Base-by-base conservation (phyloP, 208 protist genomes). In the Trypanosoma platydactyli region DNA sequence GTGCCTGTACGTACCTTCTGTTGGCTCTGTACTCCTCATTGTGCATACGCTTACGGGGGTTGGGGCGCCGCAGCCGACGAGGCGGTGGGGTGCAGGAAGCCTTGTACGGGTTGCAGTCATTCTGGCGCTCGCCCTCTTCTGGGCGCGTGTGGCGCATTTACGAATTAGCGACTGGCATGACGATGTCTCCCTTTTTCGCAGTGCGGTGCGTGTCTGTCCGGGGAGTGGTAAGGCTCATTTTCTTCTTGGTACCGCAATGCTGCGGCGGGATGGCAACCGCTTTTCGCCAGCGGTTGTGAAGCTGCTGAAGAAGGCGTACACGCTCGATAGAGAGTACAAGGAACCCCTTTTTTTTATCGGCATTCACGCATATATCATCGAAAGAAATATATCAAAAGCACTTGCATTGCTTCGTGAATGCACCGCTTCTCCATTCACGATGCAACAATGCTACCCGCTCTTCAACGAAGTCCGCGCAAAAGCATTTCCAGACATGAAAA, bases 1-100 rank as follows among this genome's bases (percentile, higher is more conserved):
- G 29, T 89, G 88, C 41, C 77, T 97, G 24, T 97, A 97, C 66
- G 59, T 89, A 6, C 89, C 93, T 0, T 94, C 89, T 13, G 62
- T 91, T 46, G 84, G 83, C 9, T 70, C 68, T 27, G 86, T 70
- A 15, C 53, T 91, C 15, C 41, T 86, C 15, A 41, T 85, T 18
- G 65, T 65, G 40, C 20, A 41, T 27, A 29, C 33, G 1, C 80
- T 68, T 12, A 66, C 70, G 35, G 74, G 68, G 13, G 54, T 61
- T 56, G 35, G 0, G n/a, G 42, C 30, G 45, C 42, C 20, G 45
- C 42, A 44, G 35, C 9, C 18, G 59, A 49, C 20, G 16, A 42
- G 24, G 4, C 53, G 70, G 20, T 55, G 64, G 53, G 53, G 53
- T 48, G 16, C 41, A 25, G 4, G 56, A 51, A 4, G 68, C 56